Conservation (phyloP, 1,139 yeast species). For the Suhomyces wounanorum region DNA sequence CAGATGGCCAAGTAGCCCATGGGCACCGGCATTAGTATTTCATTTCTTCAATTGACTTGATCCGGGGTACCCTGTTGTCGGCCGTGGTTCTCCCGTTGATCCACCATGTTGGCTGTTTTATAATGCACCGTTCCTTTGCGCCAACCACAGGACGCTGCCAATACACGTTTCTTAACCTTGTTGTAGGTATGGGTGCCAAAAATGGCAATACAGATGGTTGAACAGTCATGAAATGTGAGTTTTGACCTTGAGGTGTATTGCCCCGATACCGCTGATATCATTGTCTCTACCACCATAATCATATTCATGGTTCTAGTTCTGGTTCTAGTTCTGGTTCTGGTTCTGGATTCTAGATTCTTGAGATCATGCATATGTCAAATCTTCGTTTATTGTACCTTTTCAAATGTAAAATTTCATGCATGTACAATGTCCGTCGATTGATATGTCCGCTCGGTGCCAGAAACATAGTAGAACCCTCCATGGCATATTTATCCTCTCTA, state of each 20-base stretch:
- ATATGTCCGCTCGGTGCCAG: background rate
- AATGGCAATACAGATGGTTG: background rate
- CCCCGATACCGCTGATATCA: too few relatives aligned
- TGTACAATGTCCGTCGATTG: background rate
- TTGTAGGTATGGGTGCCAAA: background rate
- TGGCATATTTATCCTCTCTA: too few relatives aligned
- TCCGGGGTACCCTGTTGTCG: too few relatives aligned
- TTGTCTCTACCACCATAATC: too few relatives aligned
- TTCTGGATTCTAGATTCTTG: background rate
- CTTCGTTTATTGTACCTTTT: background rate
- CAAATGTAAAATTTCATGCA: background rate
- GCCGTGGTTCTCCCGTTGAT: too few relatives aligned
- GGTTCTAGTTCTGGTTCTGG: too few relatives aligned
- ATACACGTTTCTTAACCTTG: conserved; percentile 2
- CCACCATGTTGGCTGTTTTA: conserved; percentile 6
- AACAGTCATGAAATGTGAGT: too few relatives aligned
- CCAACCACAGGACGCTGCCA: conserved; percentile 7
- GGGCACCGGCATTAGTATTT: background rate
- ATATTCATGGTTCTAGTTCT: too few relatives aligned
- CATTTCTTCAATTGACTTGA: background rate
- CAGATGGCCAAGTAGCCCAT: conserved; percentile 23
- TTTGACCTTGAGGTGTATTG: too few relatives aligned
- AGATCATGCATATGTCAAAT: background rate
- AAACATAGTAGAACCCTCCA: background rate
- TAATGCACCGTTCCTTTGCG: conserved; percentile 1